phyloP scores from a whole-genome alignment of 2,329 filamentous ascomycete genomes.

The Paecilomyces sp. region DNA sequence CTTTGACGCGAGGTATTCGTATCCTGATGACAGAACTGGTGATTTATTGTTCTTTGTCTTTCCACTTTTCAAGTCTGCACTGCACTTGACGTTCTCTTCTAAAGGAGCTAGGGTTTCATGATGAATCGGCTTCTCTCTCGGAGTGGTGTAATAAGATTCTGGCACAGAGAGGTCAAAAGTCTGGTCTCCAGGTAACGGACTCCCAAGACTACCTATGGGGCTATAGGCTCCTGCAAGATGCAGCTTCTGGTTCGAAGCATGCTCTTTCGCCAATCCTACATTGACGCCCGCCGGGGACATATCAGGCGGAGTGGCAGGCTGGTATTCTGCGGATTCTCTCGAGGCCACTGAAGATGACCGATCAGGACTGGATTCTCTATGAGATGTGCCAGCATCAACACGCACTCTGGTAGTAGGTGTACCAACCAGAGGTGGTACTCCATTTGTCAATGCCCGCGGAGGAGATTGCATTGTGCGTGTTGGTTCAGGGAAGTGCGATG shows the following conservation, averaged over 20 bases:
- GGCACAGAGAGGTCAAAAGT: conserved; percentile 24
- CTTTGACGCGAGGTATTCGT: conserved; percentile 26
- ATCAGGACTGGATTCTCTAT: conserved; percentile 23
- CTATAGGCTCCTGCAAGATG: conserved; percentile 13
- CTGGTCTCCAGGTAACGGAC: conserved; percentile 14
- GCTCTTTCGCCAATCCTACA: conserved; percentile 19
- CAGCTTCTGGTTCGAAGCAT: conserved; percentile 10
- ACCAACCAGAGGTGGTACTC: not conserved
- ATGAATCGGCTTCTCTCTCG: conserved; percentile 10
- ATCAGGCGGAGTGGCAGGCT: conserved; percentile 19
- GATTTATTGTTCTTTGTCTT: conserved; percentile 15
- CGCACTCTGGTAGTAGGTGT: conserved; percentile 17
- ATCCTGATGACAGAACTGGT: conserved; percentile 22
- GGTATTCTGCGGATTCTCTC: conserved; percentile 19
- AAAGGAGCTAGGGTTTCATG: conserved; percentile 23
- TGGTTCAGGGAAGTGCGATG: conserved; percentile 2
- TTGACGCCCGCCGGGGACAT: conserved; percentile 18
- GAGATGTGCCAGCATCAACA: conserved; percentile 28
- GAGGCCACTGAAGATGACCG: conserved; percentile 24
- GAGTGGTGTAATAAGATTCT: conserved; percentile 24
- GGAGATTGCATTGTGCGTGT: not conserved
- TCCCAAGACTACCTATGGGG: conserved; percentile 10
- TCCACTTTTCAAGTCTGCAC: conserved; percentile 12
- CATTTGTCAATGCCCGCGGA: not conserved
- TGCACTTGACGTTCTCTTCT: conserved; percentile 26